Base-by-base conservation (phyloP, 495 filamentous ascomycete species). In the Elaphomyces granulatus region DNA sequence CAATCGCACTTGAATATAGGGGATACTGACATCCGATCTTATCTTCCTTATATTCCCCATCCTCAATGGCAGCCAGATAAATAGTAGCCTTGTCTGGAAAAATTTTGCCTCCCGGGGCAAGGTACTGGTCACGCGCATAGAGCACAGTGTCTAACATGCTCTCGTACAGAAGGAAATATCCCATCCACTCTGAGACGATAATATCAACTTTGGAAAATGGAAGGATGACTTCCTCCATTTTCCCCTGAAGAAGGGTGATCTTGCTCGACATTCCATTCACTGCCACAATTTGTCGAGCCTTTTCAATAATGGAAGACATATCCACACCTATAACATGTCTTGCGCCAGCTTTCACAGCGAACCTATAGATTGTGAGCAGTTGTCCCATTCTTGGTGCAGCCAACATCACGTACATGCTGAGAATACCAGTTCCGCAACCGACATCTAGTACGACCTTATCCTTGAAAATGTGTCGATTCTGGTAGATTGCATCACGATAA, bases 181-280 rank as follows among this genome's bases (percentile, higher is more conserved):
- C 90, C 90, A 99, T 99, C 90, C 90, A 99, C 65, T 99, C 90
- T 20, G 84, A 93, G 45, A 99, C 84, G 63, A 99, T 99, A 53
- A 99, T 88, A 59, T 99, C 90, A 48, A 99, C 92, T 53, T 93
- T 76, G 38, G 66, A 60, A 47, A 87, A 87, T 16, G 92, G 90
- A 17, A 99, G 77, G 16, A 66, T 49, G 23, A 94, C 87, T 49
- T 99, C 92, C 63, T 99, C 90, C 76, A 99, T 88, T 66, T 87
- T 87, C 34, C 92, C 90, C 60, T 90, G 82, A 36, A 99, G 66
- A 16, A 90, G 78, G 15, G 87, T 94, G 58, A 99, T 88, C 63
- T 78, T 78, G 56, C 75, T 66, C 21, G 77, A 64, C 58, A 99
- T 79, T 23, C 80, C 80, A 54, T 96, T 96, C 54, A 70, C 70